Percentiles rank a stretch among this genome's conserved stretches.
phyloP scores from a whole-genome alignment of 1,284 basidiomycete genomes.

The Cronartium quercuum region DNA sequence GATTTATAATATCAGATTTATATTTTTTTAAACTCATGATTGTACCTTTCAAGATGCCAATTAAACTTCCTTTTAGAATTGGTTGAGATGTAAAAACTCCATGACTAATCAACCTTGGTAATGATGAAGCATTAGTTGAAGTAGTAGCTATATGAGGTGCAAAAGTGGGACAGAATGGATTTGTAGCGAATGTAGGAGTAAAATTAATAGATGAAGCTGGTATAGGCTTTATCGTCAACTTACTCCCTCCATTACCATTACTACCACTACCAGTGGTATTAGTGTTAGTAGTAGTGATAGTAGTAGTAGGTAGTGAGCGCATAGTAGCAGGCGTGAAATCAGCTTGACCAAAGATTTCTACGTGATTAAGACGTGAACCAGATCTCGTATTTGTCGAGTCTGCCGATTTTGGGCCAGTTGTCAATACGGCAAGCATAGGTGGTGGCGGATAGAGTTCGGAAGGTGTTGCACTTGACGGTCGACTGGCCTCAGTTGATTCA shows the following conservation, averaged over 20 bases:
- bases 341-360: neutral
- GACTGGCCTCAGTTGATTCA: neutral
- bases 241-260: neutral
- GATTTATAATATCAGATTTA: slow-evolving; percentile 54
- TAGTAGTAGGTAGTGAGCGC: slow-evolving; percentile 38
- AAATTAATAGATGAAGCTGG: slow-evolving; percentile 38
- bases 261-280: slow-evolving; percentile 19
- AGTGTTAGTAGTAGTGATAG: slow-evolving; percentile 14
- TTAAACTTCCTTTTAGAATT: slow-evolving; percentile 50
- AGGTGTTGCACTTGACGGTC: neutral
- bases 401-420: neutral
- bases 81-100: slow-evolving; percentile 50
- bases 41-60: slow-evolving; percentile 49
- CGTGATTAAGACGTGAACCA: neutral
- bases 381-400: slow-evolving; percentile 8
- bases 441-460: neutral
- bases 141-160: slow-evolving; percentile 47
- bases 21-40: slow-evolving; percentile 49
- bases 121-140: slow-evolving; percentile 42
- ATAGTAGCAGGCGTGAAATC: slow-evolving; percentile 17
- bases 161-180: slow-evolving; percentile 59
- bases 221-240: slow-evolving; percentile 21
- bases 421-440: neutral
- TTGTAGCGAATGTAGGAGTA: slow-evolving; percentile 47
- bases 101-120: slow-evolving; percentile 50